Conservation (phyloP, 2,329 filamentous ascomycete genomes). For the Dactylellina sp. region DNA sequence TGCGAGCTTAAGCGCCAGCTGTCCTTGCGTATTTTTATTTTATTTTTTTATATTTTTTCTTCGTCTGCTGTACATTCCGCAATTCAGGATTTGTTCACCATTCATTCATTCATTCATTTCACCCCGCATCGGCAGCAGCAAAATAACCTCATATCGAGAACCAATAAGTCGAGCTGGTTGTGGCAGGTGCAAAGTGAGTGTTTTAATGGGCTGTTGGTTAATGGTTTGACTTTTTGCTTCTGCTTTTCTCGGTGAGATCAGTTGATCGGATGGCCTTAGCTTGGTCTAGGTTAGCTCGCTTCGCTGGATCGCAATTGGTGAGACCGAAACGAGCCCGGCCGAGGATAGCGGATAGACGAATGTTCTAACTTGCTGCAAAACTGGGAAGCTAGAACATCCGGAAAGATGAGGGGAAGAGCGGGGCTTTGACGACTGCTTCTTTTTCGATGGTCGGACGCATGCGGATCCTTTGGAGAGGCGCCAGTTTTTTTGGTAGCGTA, state of each 20-base stretch:
- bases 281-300: slow-evolving; percentile 34
- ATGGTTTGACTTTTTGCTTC: no score
- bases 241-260: slow-evolving; percentile 20
- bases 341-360: not conserved
- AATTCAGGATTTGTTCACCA: no score
- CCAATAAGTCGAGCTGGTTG: slow-evolving; percentile 27
- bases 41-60: no score
- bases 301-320: slow-evolving; percentile 17
- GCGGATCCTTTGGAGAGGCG: not conserved
- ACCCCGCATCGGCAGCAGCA: no score
- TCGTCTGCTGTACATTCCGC: slow-evolving; percentile 12
- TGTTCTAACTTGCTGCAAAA: not conserved
- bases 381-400: not conserved
- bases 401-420: no score
- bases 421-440: no score
- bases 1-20: slow-evolving; percentile 26
- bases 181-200: slow-evolving; percentile 50
- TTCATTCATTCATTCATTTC: no score
- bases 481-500: not conserved
- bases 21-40: slow-evolving; percentile 19
- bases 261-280: slow-evolving; percentile 44
- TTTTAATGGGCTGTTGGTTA: slow-evolving; percentile 23
- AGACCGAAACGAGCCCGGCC: not conserved
- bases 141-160: not conserved
- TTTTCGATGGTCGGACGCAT: not conserved